A percentile compares a stretch with the other conserved stretches of the same genome.
These are phyloP conservation scores for Tephrocybe sp. DNA, from an alignment of 768 basidiomycete genomes.

Conservation along the genomic window DNA sequence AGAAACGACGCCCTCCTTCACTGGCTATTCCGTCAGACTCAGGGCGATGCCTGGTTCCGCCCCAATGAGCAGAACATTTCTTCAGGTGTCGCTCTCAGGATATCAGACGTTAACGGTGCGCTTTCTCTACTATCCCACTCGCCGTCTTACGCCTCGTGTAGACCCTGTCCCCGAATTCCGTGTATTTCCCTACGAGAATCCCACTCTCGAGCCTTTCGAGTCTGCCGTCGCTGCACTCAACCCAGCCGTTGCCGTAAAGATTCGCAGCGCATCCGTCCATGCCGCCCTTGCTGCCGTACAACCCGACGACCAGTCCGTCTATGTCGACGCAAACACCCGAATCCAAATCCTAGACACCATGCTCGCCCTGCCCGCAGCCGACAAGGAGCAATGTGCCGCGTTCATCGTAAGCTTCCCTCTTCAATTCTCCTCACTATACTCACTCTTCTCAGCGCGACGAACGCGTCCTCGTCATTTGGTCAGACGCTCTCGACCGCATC, in stretches of 20 bases:
- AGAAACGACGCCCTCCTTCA: slow-evolving; percentile 79
- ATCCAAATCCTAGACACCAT: slow-evolving; percentile 86
- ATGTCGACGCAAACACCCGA: slow-evolving; percentile 79
- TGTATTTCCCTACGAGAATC: slow-evolving; percentile 83
- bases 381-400: slow-evolving; percentile 86
- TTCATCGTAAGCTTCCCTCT: slow-evolving; percentile 64
- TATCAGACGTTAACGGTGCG: slow-evolving; percentile 38
- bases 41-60: slow-evolving; percentile 83
- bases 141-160: neutral
- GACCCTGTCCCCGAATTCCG: slow-evolving; percentile 52
- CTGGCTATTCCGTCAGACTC: slow-evolving; percentile 77
- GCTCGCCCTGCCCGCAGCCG: slow-evolving; percentile 72
- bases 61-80: slow-evolving; percentile 74
- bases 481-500: slow-evolving; percentile 75
- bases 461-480: slow-evolving; percentile 83
- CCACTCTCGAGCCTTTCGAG: slow-evolving; percentile 73
- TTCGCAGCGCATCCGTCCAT: slow-evolving; percentile 76
- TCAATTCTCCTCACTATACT: neutral
- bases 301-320: slow-evolving; percentile 59
- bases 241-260: slow-evolving; percentile 80
- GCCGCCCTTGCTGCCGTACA: slow-evolving; percentile 65
- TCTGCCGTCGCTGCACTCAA: slow-evolving; percentile 68
- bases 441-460: slow-evolving; percentile 65
- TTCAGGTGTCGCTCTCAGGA: slow-evolving; percentile 67
- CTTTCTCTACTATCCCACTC: slow-evolving; percentile 1